These are phyloP conservation scores for Berberis vulgaris DNA, from an alignment of 164 flowering plant species.

Conservation along the genomic window DNA sequence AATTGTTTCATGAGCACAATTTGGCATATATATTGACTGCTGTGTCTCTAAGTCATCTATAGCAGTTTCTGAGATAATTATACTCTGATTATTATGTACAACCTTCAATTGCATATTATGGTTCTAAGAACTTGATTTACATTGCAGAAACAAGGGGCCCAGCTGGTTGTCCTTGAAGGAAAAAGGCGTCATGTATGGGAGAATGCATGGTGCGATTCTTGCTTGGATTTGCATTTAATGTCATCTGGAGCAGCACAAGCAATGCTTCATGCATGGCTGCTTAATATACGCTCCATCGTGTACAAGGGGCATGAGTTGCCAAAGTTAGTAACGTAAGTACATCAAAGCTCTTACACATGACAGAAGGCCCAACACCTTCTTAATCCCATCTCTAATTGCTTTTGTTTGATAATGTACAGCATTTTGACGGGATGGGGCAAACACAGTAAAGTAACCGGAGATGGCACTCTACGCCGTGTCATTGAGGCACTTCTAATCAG, in stretches of 20 bases:
- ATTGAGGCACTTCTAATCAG: conserved; percentile 66
- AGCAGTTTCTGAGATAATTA: too few species aligned
- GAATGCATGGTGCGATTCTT: conserved; percentile 74
- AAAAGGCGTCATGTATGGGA: conserved; percentile 83
- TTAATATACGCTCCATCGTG: conserved; percentile 69
- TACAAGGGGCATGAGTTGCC: conserved; percentile 81
- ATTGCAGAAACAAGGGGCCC: conserved; percentile 78
- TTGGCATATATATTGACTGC: too few species aligned
- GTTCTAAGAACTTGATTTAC: too few species aligned
- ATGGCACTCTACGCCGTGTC: conserved; percentile 66
- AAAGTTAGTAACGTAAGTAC: conserved; percentile 53
- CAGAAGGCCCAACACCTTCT: too few species aligned
- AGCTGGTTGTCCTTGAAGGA: conserved; percentile 92
- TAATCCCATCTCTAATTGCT: too few species aligned
- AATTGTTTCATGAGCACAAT: too few species aligned
- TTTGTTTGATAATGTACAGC: conserved; percentile 27
- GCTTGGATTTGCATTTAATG: conserved; percentile 96
- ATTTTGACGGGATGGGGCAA: conserved; percentile 99
- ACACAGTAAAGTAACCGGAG: conserved; percentile 94
- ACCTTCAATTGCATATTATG: too few species aligned
- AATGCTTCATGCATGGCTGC: conserved; percentile 96
- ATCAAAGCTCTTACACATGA: too few species aligned
- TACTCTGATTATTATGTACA: too few species aligned
- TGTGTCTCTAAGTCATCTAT: too few species aligned
- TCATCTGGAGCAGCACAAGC: conserved; percentile 98